A percentile compares a stretch with the other conserved stretches of the same genome.
phyloP scores from a whole-genome alignment of 139 green algal species.

The Zygnema cylindricum region DNA sequence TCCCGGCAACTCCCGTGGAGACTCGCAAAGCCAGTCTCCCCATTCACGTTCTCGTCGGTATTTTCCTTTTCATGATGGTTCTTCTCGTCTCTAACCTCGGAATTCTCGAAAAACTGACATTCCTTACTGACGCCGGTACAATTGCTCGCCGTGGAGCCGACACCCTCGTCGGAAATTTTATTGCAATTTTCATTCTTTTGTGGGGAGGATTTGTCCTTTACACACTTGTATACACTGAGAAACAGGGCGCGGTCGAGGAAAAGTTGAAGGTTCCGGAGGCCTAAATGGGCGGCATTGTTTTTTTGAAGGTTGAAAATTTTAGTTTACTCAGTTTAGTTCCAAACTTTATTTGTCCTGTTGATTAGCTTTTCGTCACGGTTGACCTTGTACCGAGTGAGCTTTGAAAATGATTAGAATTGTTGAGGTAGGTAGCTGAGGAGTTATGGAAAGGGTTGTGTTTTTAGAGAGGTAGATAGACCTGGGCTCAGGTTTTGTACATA shows the following conservation, averaged over 20 bases:
- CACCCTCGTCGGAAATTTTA: neutral
- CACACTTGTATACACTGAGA: neutral
- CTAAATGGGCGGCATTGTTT: no score
- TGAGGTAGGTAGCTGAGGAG: no score
- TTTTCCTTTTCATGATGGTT: neutral
- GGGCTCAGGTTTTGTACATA: no score
- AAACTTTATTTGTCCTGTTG: no score
- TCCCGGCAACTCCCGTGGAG: neutral
- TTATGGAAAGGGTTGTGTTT: no score
- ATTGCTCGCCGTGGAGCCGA: neutral
- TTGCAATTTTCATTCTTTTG: neutral
- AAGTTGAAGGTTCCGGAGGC: neutral
- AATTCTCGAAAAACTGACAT: neutral
- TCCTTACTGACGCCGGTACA: neutral
- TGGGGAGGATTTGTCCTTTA: neutral
- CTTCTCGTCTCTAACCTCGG: neutral
- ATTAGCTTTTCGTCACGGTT: no score
- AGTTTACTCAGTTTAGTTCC: no score
- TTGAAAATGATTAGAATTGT: no score
- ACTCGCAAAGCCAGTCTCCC: neutral
- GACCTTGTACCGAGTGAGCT: no score
- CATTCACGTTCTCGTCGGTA: neutral
- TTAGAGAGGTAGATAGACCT: no score
- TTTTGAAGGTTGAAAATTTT: no score
- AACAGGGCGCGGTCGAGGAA: neutral